phyloP scores from a whole-genome alignment of 2,329 filamentous ascomycete genomes.

The Teratosphaeriaceae sp. region DNA sequence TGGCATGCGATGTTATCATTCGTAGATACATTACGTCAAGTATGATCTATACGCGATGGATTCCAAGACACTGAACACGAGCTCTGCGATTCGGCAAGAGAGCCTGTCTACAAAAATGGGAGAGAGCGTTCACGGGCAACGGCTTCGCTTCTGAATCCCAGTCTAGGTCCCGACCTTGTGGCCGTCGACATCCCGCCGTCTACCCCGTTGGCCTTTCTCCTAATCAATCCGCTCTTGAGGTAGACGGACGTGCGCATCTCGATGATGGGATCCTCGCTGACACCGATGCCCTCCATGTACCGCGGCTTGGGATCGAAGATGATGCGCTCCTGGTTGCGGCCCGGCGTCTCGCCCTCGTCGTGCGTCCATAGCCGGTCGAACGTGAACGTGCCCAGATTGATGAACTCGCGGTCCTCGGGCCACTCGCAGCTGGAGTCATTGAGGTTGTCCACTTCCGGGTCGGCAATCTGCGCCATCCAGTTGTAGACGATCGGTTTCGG shows the following conservation, averaged over 20 bases:
- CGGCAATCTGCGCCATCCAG: constrained; percentile 9
- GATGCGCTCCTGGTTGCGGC: constrained; percentile 12
- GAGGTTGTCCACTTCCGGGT: constrained; percentile 4
- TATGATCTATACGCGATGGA: no score
- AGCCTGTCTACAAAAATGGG: no score
- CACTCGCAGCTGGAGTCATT: constrained; percentile 6
- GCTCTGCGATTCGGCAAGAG: no score
- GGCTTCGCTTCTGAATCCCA: no score
- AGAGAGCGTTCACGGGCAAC: no score
- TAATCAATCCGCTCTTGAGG: constrained; percentile 11
- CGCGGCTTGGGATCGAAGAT: constrained; percentile 12
- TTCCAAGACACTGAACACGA: no score
- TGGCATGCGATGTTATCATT: no score
- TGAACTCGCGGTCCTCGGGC: constrained; percentile 8
- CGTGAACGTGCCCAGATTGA: constrained; percentile 5
- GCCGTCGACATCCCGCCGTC: constrained; percentile 2
- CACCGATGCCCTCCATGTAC: constrained; percentile 14
- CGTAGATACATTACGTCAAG: no score
- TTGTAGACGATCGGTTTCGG: constrained; percentile 10
- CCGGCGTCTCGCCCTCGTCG: constrained; percentile 9
- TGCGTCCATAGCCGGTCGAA: constrained; percentile 12
- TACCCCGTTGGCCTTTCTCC: constrained; percentile 10
- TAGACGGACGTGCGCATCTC: constrained; percentile 13
- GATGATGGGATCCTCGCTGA: constrained; percentile 14
- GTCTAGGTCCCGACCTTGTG: constrained; percentile 5